Percentiles rank a stretch among this genome's conserved stretches.
Evolutionary conservation across 495 filamentous ascomycete species (phyloP).

Genomic region (Trichoderma gamsii): DNA sequence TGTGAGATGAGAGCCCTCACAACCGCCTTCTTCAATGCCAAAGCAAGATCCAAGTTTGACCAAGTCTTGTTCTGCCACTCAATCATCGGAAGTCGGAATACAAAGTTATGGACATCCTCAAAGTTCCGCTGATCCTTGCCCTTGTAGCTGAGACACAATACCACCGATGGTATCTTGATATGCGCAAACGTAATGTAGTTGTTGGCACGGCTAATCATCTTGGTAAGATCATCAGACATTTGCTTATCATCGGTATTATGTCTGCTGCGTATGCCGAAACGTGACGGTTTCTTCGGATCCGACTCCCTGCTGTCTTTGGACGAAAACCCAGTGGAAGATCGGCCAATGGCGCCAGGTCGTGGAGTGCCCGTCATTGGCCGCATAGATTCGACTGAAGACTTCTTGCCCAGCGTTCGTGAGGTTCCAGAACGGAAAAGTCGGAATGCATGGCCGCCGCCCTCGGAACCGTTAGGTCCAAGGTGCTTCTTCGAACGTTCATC

Average conservation of each 20-base stretch:
- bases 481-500: constrained; percentile 41
- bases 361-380: constrained; percentile 36
- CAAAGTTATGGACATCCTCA: constrained; percentile 93
- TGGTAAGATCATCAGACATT: constrained; percentile 84
- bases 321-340: constrained; percentile 46
- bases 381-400: constrained; percentile 63
- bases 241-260: constrained; percentile 31
- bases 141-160: constrained; percentile 94
- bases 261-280: constrained; percentile 39
- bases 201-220: constrained; percentile 93
- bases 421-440: constrained; percentile 45
- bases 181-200: constrained; percentile 97
- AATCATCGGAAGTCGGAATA: constrained; percentile 88
- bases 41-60: constrained; percentile 92
- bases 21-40: constrained; percentile 87
- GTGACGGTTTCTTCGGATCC: constrained; percentile 45
- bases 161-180: constrained; percentile 89
- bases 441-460: constrained; percentile 40
- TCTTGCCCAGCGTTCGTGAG: constrained; percentile 45
- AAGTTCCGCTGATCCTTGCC: constrained; percentile 91
- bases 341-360: constrained; percentile 40
- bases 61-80: constrained; percentile 98
- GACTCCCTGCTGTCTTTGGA: constrained; percentile 33
- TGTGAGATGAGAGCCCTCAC: constrained; percentile 92
- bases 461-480: constrained; percentile 41